phyloP scores from a whole-genome alignment of 2,329 filamentous ascomycete species.

The Chaetomium strumarium region DNA sequence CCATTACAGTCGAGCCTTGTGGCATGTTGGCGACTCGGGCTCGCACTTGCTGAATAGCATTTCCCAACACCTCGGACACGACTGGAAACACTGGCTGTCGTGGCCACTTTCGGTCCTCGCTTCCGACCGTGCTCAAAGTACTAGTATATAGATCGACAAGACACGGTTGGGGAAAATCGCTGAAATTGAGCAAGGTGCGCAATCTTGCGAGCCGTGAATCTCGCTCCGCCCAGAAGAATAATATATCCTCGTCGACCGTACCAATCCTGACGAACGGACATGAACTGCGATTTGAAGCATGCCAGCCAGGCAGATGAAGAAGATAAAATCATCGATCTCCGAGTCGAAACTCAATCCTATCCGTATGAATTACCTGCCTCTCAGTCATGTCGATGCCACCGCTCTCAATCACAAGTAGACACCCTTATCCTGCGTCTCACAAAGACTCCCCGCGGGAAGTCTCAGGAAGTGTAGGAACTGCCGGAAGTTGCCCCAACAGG shows the following conservation, averaged over 20 bases:
- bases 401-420: too few relatives aligned
- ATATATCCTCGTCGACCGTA: too few relatives aligned
- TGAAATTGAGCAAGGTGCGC: neutral
- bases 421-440: too few relatives aligned
- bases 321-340: too few relatives aligned
- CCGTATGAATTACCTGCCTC: too few relatives aligned
- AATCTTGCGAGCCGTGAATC: too few relatives aligned
- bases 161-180: neutral
- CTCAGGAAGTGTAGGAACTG: neutral
- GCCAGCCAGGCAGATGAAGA: too few relatives aligned
- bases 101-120: slow-evolving; percentile 19
- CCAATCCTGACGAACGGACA: too few relatives aligned
- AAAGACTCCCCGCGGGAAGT: neutral
- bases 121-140: neutral
- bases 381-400: too few relatives aligned
- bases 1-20: slow-evolving; percentile 35
- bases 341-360: too few relatives aligned
- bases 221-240: too few relatives aligned
- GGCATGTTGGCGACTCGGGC: slow-evolving; percentile 34
- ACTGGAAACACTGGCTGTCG: slow-evolving; percentile 20
- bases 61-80: slow-evolving; percentile 17
- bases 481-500: slow-evolving; percentile 3
- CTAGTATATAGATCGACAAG: neutral
- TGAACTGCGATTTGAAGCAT: too few relatives aligned
- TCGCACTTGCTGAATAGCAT: slow-evolving; percentile 27